Evolutionary conservation across 805 yeast genomes (phyloP), one percentile per base, ranked within the genome.

Genomic region (Candida corydali): DNA sequence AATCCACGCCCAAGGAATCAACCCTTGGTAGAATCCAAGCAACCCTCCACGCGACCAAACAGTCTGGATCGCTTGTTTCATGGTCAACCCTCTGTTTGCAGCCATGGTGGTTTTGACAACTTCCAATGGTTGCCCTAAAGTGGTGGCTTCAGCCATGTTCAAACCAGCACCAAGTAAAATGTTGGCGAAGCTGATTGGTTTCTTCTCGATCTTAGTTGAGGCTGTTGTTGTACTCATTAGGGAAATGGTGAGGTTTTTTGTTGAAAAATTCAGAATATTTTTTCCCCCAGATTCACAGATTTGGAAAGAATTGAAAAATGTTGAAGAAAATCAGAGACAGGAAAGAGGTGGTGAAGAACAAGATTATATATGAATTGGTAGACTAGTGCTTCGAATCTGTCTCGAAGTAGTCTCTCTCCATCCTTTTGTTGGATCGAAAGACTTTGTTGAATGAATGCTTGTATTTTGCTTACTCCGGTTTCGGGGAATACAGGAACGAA

Each of bases 1-100:
- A 50, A 93, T 85, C 97, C 98, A 89, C 5, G 98, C 98, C 98
- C 98, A 93, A 32, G 98, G 98, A 46, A 91, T 89, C 57, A 93
- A 73, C 22, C 98, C 98, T 63, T 93, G 98, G 65, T 89, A 93
- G 67, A 89, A 93, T 0, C 98, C 98, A 19, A 76, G 57, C 12
- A 82, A 52, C 36, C 98, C 98, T 47, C 98, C 98, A 54, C 98
- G 79, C 11, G 93, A 74, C 93, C 95, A 87, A 43, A 93, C 89
- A 27, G 78, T 71, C 40, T 73, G 73, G 36, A 81, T 72, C 18
- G 96, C 86, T 48, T 79, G 79, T 8, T 76, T 48, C 44, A 93
- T 66, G 2, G 79, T 58, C 42, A 91, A 69, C 20, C 73, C 67
- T 57, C 98, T 75, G 69, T 93, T 87, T 36, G 98, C 98, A 27